Base-by-base conservation (phyloP, 345 rosid genomes). In the Populus deltoides region DNA sequence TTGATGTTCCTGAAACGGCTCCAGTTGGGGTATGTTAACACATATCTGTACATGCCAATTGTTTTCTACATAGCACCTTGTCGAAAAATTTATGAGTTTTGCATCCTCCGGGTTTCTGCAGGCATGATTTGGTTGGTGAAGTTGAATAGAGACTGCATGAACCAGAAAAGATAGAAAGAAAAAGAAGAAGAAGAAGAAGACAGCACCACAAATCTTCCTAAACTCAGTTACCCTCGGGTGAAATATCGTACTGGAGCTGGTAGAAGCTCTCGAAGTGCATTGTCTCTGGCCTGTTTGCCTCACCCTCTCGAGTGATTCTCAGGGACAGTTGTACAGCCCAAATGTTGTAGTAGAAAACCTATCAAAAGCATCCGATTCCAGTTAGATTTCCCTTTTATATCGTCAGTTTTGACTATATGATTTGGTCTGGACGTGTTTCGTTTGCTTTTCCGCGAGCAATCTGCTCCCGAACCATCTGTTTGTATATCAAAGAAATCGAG, bases 1-100 rank as follows among this genome's bases (percentile, higher is more conserved):
- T 94, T 3, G 93, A 84, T 76, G 86, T 82, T 81, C 91, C 93
- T 75, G 86, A 81, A 7, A 80, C 75, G n/a, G 53, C 59, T 66
- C 71, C 85, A 36, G 31, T 77, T 7, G 53, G 24, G 69, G 81
- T 82, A 75, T 79, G 79, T 66, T 57, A 8, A 5, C 41, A 4
- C 71, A 22, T 25, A 43, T 7, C 18, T 20, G 31, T 12, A 36
- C 29, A 35, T 38, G 16, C 25, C 31, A 24, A 27, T 0, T 68
- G 17, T n/a, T 53, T 25, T 71, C 9, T 33, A 16, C 25, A 16
- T 49, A 24, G 49, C 70, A 33, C 69, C 63, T 71, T 62, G 47
- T 45, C 38, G 47, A 22, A 71, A n/a, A 29, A 27, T 20, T 53
- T 41, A 41, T 29, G 51, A 69, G 39, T 47, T 68, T 65, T 15